Percentiles rank a stretch among this genome's conserved stretches.
Conservation (phyloP, 352 stramenopile genomes). For the Blastocystis sp. region DNA sequence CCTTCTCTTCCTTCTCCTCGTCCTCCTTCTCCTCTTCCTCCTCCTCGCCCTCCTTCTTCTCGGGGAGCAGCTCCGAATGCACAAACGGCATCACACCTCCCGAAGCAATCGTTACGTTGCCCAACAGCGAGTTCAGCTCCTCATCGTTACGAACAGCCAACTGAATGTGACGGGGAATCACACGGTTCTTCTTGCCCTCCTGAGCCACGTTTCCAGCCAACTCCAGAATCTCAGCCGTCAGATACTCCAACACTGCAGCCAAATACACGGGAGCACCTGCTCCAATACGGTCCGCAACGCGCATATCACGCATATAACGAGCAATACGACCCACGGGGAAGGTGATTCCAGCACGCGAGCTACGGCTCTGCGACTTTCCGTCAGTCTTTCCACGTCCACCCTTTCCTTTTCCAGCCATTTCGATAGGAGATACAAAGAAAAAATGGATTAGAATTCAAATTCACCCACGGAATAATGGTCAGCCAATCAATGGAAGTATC, state of each 20-base stretch:
- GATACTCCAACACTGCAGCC: conserved; percentile 77
- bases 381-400: conserved; percentile 68
- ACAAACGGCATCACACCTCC: conserved; percentile 90
- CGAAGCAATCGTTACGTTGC: conserved; percentile 81
- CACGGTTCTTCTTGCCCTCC: conserved; percentile 79
- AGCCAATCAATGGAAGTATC: conserved; percentile 32
- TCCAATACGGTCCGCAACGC: conserved; percentile 78
- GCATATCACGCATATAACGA: conserved; percentile 80
- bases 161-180: conserved; percentile 87
- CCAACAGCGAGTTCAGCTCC: conserved; percentile 85
- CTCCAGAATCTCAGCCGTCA: conserved; percentile 78
- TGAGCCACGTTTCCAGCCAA: conserved; percentile 77
- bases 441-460: too few species aligned
- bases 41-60: conserved; percentile 67
- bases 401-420: conserved; percentile 68
- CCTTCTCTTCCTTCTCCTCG: conserved; percentile 25
- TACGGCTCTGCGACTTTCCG: conserved; percentile 66
- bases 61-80: conserved; percentile 77
- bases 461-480: neutral
- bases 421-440: conserved; percentile 17
- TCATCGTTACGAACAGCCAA: conserved; percentile 85
- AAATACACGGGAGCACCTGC: conserved; percentile 83
- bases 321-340: conserved; percentile 85
- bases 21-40: conserved; percentile 44
- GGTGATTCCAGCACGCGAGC: conserved; percentile 80